Evolutionary conservation across 768 basidiomycete species (phyloP), one percentile per base, ranked within the genome.

Genomic region (Rubroboletus satanas): DNA sequence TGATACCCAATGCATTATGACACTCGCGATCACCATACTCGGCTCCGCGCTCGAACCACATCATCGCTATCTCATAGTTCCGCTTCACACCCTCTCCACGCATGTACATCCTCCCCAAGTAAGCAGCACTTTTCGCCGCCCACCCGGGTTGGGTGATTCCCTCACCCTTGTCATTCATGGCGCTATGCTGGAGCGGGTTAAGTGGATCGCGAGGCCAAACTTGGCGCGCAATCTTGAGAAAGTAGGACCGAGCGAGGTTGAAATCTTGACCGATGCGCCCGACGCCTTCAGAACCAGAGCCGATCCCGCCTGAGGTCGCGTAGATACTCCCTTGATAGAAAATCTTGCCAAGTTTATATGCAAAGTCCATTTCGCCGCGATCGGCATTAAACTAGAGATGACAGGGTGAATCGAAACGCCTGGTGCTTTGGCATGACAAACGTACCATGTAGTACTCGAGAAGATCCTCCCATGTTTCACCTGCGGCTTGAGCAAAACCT

Each of bases 301-400:
- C 83, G 38, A 90, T 84, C 10, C 96, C 95, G 4, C 93, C 93
- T 14, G 78, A 70, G 10, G 83, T 75, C 6, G 82, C 78, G 65
- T 97, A 98, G 35, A 98, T 88, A 54, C 90, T 93, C 17, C 97
- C 97, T 66, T 94, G 90, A 66, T 99, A 98, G 73, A 88, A 96
- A 10, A 98, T 90, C 72, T 92, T 88, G n/a, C 93, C 97, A 2
- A 98, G 80, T 15, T 91, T 84, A 71, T 90, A 93, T 2, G 93
- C 93, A 68, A 92, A 96, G 58, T 88, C 85, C 48, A 83, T 83
- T 62, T 94, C 91, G 28, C 92, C 93, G 28, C 93, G 84, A 63
- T 98, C 93, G 7, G 96, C 92, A 48, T 98, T 97, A 72, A 96
- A 99, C 88, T 96, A 58, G 21, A 59, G 36, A 53, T 29, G 36